Evolutionary conservation across 139 green algal genomes (phyloP), one percentile per base, ranked within the genome.

Genomic region (Chlamydomonas incerta): DNA sequence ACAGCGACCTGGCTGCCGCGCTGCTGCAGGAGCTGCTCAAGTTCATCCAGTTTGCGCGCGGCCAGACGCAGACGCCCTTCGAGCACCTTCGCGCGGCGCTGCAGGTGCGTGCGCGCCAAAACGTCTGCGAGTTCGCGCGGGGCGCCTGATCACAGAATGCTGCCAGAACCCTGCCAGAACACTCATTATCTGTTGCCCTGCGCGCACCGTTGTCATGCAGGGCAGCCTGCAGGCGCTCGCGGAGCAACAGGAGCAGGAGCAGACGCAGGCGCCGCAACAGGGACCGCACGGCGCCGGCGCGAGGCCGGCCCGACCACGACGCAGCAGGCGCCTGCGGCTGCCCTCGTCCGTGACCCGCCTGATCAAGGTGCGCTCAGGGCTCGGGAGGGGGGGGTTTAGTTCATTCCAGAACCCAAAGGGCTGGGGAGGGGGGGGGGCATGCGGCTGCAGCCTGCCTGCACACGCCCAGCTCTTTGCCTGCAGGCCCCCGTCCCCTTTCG

Each of bases 301-400:
- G 8, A n/a, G n/a, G 62, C 34, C 9, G 33, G 77, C 28, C 68
- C n/a, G n/a, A n/a, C n/a, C n/a, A n/a, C n/a, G n/a, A n/a, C n/a
- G n/a, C 28, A 50, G 47, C 5, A 34, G 80, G 14, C 68, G 34
- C 15, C n/a, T 65, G 24, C 80, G 80, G 31, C 6, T 62, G 26
- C 68, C 80, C 13, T 47, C 65, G 23, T n/a, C 31, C 68, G 47
- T 86, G 31, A 71, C 71, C 55, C 80, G 68, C n/a, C 8, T 47
- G 26, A 5, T 34, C 34, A 86, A 86, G 67, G 80, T 79, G 75
- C 41, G 8, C n/a, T n/a, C n/a, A n/a, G n/a, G n/a, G n/a, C n/a
- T n/a, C n/a, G n/a, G n/a, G n/a, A n/a, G n/a, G n/a, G n/a, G n/a
- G n/a, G n/a, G n/a, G n/a, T n/a, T n/a, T n/a, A n/a, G n/a, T n/a